Evolutionary conservation across 768 basidiomycete species (phyloP).

Genomic region (Xanthoconium purpureum): DNA sequence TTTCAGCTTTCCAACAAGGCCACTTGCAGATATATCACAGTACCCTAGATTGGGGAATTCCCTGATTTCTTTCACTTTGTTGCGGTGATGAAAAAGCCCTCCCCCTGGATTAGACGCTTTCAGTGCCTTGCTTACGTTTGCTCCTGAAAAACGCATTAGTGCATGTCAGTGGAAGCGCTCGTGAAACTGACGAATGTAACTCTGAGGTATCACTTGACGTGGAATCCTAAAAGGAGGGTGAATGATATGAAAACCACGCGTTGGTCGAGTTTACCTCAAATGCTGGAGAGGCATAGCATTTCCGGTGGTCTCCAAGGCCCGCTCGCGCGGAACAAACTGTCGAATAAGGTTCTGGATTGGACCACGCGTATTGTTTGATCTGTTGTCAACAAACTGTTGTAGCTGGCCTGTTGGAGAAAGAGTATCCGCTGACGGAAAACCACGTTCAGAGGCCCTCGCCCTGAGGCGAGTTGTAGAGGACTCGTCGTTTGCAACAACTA

Average conservation of each 20-base stretch:
- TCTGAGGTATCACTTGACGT: neutral
- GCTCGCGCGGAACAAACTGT: neutral
- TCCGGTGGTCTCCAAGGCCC: neutral
- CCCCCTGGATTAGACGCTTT: neutral
- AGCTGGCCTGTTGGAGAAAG: too few species aligned
- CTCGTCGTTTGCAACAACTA: slow-evolving; percentile 45
- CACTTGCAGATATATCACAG: neutral
- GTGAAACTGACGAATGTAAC: neutral
- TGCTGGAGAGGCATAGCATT: neutral
- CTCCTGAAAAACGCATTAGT: neutral
- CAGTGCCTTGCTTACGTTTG: neutral
- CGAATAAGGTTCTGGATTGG: neutral
- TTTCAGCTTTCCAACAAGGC: neutral
- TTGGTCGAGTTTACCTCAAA: neutral
- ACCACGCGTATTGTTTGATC: neutral
- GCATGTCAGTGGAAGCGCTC: neutral
- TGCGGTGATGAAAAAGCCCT: neutral
- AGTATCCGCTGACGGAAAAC: neutral
- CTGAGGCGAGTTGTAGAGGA: neutral
- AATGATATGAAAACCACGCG: neutral
- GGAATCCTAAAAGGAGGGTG: neutral
- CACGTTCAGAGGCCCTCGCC: neutral
- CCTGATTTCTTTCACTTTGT: neutral
- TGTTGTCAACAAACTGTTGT: neutral
- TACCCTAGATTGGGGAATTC: neutral